Evolutionary conservation across 1,139 yeast genomes (phyloP).

Genomic region (Protomyces lactucae-debilis): DNA sequence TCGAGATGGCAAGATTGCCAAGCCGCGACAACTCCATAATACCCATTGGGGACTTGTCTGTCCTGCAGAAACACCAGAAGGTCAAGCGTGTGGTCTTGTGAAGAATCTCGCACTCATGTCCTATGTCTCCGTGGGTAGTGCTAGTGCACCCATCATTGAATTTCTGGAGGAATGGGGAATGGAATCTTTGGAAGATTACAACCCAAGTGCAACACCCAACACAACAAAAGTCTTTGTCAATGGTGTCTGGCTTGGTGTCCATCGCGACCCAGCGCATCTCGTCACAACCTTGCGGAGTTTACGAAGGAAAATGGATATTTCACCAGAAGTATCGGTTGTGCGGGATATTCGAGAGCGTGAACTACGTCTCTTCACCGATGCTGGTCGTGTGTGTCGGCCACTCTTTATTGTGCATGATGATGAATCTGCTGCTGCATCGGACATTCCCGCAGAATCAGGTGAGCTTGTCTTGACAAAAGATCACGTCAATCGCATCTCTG

Average conservation of each 20-base stretch:
- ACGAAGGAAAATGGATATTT: conserved; percentile 92
- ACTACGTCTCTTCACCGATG: conserved; percentile 92
- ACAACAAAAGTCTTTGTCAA: conserved; percentile 93
- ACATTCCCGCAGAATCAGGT: conserved; percentile 47
- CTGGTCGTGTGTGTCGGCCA: conserved; percentile 97
- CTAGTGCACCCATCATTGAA: conserved; percentile 90
- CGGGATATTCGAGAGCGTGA: conserved; percentile 96
- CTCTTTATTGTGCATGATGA: conserved; percentile 84
- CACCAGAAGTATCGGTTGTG: conserved; percentile 93
- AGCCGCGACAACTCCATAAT: conserved; percentile 97
- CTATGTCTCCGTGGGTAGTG: conserved; percentile 94
- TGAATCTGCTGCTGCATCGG: conserved; percentile 50
- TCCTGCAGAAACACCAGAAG: conserved; percentile 99
- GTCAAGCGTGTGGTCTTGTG: conserved; percentile 99
- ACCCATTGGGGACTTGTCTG: conserved; percentile 99
- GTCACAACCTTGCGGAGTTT: conserved; percentile 86
- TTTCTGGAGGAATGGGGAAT: conserved; percentile 99
- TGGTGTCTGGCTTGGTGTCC: conserved; percentile 99
- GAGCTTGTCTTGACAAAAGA: conserved; percentile 80
- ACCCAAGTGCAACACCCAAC: conserved; percentile 85
- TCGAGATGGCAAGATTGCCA: conserved; percentile 96
- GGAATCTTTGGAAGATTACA: conserved; percentile 95
- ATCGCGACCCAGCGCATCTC: conserved; percentile 86
- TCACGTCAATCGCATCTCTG: conserved; percentile 66
- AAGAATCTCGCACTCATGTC: conserved; percentile 94